A percentile compares a stretch with the other conserved stretches of the same genome.
phyloP scores from a whole-genome alignment of 2,329 filamentous ascomycete genomes.

The Sporothrix euskadiensis region DNA sequence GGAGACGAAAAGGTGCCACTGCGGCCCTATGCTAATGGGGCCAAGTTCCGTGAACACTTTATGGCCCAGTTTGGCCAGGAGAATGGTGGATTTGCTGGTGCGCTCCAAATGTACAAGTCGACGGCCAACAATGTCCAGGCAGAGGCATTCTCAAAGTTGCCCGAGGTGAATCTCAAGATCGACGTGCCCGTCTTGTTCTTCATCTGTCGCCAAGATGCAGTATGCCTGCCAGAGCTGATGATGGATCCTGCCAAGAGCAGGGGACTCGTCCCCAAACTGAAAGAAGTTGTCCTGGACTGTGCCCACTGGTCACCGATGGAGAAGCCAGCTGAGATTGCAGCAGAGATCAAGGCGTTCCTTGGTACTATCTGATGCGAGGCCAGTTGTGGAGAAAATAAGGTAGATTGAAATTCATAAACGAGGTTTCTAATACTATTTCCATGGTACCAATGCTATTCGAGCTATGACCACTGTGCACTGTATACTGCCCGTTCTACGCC shows the following conservation, averaged over 20 bases:
- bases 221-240: slow-evolving; percentile 35
- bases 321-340: slow-evolving; percentile 36
- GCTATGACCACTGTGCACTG: too few species aligned
- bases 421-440: background rate
- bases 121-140: slow-evolving; percentile 32
- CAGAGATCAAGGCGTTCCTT: background rate
- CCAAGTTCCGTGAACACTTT: slow-evolving; percentile 36
- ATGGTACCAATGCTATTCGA: too few species aligned
- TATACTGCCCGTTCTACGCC: background rate
- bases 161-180: slow-evolving; percentile 32
- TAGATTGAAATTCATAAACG: too few species aligned
- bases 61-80: slow-evolving; percentile 35
- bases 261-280: slow-evolving; percentile 36
- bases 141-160: slow-evolving; percentile 31
- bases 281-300: slow-evolving; percentile 34
- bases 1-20: slow-evolving; percentile 34
- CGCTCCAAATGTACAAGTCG: slow-evolving; percentile 38
- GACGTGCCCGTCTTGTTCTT: slow-evolving; percentile 37
- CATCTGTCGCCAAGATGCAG: slow-evolving; percentile 36
- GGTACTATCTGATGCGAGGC: background rate
- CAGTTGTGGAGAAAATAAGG: too few species aligned
- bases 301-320: slow-evolving; percentile 40
- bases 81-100: slow-evolving; percentile 36
- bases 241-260: slow-evolving; percentile 30
- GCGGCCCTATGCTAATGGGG: slow-evolving; percentile 36